These are phyloP conservation scores for Willaertia magna DNA, from an alignment of 208 protist genomes.

Conservation along the genomic window DNA sequence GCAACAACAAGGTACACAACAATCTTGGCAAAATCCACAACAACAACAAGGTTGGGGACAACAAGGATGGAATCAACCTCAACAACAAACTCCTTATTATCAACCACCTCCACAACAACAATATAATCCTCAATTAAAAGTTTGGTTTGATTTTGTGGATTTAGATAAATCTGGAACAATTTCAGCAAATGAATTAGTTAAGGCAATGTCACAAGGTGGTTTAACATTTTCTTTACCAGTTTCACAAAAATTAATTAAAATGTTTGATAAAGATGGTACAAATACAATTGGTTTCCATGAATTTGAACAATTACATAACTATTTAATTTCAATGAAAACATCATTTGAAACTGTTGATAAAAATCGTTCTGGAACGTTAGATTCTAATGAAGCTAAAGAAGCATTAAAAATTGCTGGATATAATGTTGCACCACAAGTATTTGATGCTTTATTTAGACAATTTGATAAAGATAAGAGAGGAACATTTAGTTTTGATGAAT, in stretches of 20 bases:
- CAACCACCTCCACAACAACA: background rate
- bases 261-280: slow-evolving; percentile 56
- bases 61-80: background rate
- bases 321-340: background rate
- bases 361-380: slow-evolving; percentile 6
- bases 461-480: background rate
- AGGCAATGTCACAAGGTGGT: slow-evolving; percentile 45
- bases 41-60: background rate
- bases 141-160: slow-evolving; percentile 63
- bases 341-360: slow-evolving; percentile 2
- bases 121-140: slow-evolving; percentile 26
- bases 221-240: slow-evolving; percentile 49
- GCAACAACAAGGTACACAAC: background rate
- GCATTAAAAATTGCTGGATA: slow-evolving; percentile 4
- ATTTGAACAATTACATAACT: slow-evolving; percentile 50
- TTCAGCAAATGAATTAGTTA: slow-evolving; percentile 52
- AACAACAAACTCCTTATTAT: background rate
- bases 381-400: background rate
- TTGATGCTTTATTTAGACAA: background rate
- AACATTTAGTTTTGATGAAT: background rate
- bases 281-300: slow-evolving; percentile 52
- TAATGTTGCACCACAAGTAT: background rate
- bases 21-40: too few relatives aligned
- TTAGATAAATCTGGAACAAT: slow-evolving; percentile 49
- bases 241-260: slow-evolving; percentile 53